phyloP scores from a whole-genome alignment of 2,329 filamentous ascomycete genomes.

The Neonectria punicea region DNA sequence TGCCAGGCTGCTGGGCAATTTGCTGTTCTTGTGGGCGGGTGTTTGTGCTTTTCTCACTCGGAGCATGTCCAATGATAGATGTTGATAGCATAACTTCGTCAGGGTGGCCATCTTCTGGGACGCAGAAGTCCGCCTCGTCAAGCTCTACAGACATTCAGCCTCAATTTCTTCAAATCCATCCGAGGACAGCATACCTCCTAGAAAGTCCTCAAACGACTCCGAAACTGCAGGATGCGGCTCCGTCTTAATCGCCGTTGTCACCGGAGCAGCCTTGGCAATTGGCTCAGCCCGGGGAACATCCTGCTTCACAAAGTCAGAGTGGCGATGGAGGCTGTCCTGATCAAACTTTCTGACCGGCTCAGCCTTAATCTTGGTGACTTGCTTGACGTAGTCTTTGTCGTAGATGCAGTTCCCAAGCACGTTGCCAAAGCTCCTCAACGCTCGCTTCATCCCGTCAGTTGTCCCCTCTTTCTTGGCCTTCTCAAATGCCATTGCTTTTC shows the following conservation, averaged over 20 bases:
- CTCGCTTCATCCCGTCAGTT: constrained; percentile 91
- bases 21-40: constrained; percentile 38
- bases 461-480: constrained; percentile 99
- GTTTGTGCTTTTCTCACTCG: constrained; percentile 34
- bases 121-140: constrained; percentile 80
- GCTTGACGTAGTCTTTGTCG: constrained; percentile 91
- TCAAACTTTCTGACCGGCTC: constrained; percentile 78
- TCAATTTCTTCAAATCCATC: constrained; percentile 51
- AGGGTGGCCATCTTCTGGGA: constrained; percentile 75
- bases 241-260: constrained; percentile 38
- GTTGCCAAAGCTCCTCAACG: constrained; percentile 92
- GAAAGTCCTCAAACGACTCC: constrained; percentile 63
- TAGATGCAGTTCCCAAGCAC: constrained; percentile 98
- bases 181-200: constrained; percentile 58
- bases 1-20: constrained; percentile 27
- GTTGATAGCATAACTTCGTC: constrained; percentile 75
- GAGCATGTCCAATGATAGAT: constrained; percentile 31
- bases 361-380: constrained; percentile 90
- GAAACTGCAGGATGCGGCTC: constrained; percentile 38
- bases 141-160: constrained; percentile 66
- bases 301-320: constrained; percentile 78
- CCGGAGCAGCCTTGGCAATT: constrained; percentile 17
- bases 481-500: constrained; percentile 95
- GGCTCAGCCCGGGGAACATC: constrained; percentile 51
- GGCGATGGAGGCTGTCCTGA: constrained; percentile 81